Evolutionary conservation across 495 filamentous ascomycete species (phyloP).

Genomic region (Penicillium robsamsonii): DNA sequence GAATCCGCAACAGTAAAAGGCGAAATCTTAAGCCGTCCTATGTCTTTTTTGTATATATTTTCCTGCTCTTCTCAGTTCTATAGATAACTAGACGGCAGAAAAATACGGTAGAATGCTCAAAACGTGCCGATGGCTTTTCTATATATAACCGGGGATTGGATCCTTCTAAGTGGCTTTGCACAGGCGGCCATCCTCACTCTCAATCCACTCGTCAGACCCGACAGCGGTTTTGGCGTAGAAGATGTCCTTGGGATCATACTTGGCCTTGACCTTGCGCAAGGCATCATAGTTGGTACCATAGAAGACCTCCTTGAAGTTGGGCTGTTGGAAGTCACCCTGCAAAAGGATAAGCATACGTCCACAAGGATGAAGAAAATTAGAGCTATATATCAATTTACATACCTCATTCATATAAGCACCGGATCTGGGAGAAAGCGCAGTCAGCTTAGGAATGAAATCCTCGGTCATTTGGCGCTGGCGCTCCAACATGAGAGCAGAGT

Average conservation of each 20-base stretch:
- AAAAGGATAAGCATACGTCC: neutral
- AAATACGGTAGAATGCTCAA: too few relatives aligned
- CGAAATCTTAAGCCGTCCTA: conserved; percentile 19
- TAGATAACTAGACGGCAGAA: too few relatives aligned
- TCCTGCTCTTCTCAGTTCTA: too few relatives aligned
- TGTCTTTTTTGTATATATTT: too few relatives aligned
- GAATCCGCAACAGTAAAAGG: neutral
- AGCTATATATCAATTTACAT: neutral
- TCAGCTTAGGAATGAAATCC: conserved; percentile 41
- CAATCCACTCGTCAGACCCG: conserved; percentile 57
- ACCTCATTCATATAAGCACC: conserved; percentile 45
- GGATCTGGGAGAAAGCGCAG: conserved; percentile 34
- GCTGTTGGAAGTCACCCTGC: conserved; percentile 45
- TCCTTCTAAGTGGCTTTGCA: neutral
- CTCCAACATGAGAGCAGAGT: conserved; percentile 33
- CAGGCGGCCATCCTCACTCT: conserved; percentile 29
- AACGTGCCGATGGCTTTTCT: too few relatives aligned
- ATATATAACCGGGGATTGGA: neutral
- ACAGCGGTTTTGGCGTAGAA: conserved; percentile 61
- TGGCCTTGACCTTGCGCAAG: conserved; percentile 41
- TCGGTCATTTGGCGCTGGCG: conserved; percentile 42
- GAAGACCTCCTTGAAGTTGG: conserved; percentile 50
- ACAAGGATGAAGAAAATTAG: neutral
- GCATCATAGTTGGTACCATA: conserved; percentile 47
- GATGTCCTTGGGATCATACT: conserved; percentile 55